Conservation (phyloP, 129 eudicot species). For the Kitagawia praeruptora region DNA sequence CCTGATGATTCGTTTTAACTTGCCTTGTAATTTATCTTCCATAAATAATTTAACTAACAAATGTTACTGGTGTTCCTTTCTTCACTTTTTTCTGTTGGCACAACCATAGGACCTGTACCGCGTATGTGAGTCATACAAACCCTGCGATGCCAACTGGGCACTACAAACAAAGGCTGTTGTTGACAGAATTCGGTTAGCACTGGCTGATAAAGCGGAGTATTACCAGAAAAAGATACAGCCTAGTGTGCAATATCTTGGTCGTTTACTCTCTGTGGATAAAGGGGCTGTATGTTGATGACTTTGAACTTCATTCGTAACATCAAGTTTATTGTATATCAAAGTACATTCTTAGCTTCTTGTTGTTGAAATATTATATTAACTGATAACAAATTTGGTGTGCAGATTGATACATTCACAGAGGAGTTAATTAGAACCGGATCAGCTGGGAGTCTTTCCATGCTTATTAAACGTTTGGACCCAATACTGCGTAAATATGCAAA, state of each 20-base stretch:
- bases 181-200: slow-evolving; percentile 43
- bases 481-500: slow-evolving; percentile 40
- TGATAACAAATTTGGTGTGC: not conserved
- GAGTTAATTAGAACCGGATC: slow-evolving; percentile 45
- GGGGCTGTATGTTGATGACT: slow-evolving; percentile 34
- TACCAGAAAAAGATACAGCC: slow-evolving; percentile 40
- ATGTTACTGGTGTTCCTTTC: slow-evolving; percentile 2
- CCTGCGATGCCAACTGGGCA: slow-evolving; percentile 36
- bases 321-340: not conserved
- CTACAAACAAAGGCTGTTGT: slow-evolving; percentile 49
- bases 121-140: slow-evolving; percentile 16
- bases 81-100: not conserved
- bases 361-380: not conserved
- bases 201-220: slow-evolving; percentile 32
- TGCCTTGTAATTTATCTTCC: not conserved
- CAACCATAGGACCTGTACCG: slow-evolving; percentile 17
- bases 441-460: slow-evolving; percentile 40
- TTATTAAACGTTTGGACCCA: slow-evolving; percentile 47
- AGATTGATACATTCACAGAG: slow-evolving; percentile 48
- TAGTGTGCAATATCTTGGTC: slow-evolving; percentile 49
- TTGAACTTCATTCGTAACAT: slow-evolving; percentile 5
- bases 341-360: not conserved
- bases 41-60: not conserved
- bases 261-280: slow-evolving; percentile 36
- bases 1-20: not conserved